Evolutionary conservation across 1,139 yeast genomes (phyloP).

Genomic region (Arxiozyma bovina): DNA sequence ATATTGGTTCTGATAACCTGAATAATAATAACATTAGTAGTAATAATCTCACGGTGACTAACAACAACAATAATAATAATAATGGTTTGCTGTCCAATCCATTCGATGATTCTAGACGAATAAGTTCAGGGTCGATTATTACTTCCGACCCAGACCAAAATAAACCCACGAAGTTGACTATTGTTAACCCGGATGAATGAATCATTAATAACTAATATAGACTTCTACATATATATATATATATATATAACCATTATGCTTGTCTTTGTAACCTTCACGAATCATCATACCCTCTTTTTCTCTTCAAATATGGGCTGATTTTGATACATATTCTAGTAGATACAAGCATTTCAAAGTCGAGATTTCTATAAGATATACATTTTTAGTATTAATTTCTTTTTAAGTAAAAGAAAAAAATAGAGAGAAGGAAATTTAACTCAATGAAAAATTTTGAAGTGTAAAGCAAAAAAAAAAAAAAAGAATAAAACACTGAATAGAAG

Average conservation of each 20-base stretch:
- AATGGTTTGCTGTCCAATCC: conserved; percentile 14
- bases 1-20: conserved; percentile 2
- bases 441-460: neutral
- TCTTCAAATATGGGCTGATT: neutral
- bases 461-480: too few relatives aligned
- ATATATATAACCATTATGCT: neutral
- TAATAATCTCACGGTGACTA: neutral
- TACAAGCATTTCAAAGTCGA: too few relatives aligned
- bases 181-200: conserved; percentile 29
- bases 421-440: neutral
- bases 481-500: too few relatives aligned
- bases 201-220: neutral
- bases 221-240: neutral
- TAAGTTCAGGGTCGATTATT: conserved; percentile 26
- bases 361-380: neutral
- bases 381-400: too few relatives aligned
- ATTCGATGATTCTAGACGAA: conserved; percentile 29
- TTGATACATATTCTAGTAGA: neutral
- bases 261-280: neutral
- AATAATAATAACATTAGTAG: conserved; percentile 8
- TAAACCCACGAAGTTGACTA: conserved; percentile 23
- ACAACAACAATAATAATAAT: conserved; percentile 1
- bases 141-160: conserved; percentile 12
- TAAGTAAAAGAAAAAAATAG: neutral
- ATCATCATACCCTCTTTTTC: neutral